These are phyloP conservation scores for Amphibolis antarctica DNA, from an alignment of 106 monocot genomes.

Conservation along the genomic window DNA sequence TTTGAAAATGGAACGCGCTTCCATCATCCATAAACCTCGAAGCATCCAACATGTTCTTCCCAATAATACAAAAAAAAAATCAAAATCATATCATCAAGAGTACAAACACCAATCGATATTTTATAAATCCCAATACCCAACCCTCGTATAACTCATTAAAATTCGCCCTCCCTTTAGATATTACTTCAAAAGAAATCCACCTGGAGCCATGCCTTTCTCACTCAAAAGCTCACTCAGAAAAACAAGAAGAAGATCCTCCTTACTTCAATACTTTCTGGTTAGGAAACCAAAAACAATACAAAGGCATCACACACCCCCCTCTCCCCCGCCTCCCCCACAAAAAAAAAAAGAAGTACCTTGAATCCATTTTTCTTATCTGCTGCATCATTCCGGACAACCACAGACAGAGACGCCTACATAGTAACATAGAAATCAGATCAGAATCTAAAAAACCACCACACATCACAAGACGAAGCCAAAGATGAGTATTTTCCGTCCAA, in stretches of 20 bases:
- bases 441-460: background rate
- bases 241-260: background rate
- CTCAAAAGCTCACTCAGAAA: background rate
- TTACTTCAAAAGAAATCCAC: no score
- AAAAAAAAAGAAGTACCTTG: background rate
- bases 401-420: background rate
- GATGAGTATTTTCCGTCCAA: background rate
- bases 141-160: background rate
- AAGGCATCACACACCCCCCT: no score
- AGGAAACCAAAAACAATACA: background rate
- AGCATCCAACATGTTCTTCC: no score
- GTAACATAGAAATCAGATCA: background rate
- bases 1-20: no score
- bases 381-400: background rate
- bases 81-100: no score
- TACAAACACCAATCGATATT: no score
- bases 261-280: background rate
- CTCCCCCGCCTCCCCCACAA: no score
- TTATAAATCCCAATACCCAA: no score
- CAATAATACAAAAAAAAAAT: no score
- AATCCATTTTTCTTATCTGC: background rate
- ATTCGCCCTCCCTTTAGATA: no score
- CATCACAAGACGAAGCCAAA: background rate
- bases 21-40: no score
- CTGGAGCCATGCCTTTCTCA: background rate